A percentile compares a stretch with the other conserved stretches of the same genome.
These are phyloP conservation scores for Chimonanthus salicifolius DNA, from an alignment of 164 flowering plant genomes.

Conservation along the genomic window DNA sequence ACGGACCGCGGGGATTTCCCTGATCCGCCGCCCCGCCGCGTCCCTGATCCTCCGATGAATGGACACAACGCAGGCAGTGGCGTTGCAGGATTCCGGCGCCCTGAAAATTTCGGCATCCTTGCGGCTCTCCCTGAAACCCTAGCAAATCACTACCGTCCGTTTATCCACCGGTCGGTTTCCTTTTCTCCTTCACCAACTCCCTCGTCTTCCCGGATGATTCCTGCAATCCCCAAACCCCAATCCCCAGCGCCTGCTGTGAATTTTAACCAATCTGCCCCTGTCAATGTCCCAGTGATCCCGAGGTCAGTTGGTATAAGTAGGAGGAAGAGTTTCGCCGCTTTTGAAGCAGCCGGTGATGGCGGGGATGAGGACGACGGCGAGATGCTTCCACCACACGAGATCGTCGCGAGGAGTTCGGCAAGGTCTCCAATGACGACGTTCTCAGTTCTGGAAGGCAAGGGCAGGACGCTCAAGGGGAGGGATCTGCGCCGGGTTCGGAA, in stretches of 20 bases:
- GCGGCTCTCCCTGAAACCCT: constrained; percentile 40
- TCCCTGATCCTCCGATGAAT: background rate
- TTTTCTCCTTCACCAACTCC: constrained; percentile 9
- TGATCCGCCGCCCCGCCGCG: constrained; percentile 22
- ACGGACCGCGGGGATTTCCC: constrained; percentile 22
- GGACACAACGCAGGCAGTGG: background rate
- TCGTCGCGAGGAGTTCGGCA: constrained; percentile 48
- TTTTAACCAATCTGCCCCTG: constrained; percentile 56
- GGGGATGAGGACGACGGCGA: constrained; percentile 14
- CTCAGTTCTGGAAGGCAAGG: constrained; percentile 81
- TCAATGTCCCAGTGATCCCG: constrained; percentile 49
- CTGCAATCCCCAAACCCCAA: constrained; percentile 33
- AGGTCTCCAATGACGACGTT: constrained; percentile 43
- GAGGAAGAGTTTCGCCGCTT: constrained; percentile 14
- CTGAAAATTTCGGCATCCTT: constrained; percentile 44
- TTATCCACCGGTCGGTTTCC: constrained; percentile 23
- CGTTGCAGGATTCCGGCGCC: constrained; percentile 12
- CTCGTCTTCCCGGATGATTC: constrained; percentile 26
- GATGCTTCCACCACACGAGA: constrained; percentile 84
- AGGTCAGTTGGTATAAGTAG: constrained; percentile 14
- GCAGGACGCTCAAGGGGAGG: constrained; percentile 83
- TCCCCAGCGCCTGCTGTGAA: constrained; percentile 25
- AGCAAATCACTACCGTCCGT: constrained; percentile 1
- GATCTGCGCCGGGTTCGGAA: constrained; percentile 76
- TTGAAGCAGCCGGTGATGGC: constrained; percentile 21